Evolutionary conservation across 2,329 filamentous ascomycete genomes (phyloP).

Genomic region (Didymella segeticola): DNA sequence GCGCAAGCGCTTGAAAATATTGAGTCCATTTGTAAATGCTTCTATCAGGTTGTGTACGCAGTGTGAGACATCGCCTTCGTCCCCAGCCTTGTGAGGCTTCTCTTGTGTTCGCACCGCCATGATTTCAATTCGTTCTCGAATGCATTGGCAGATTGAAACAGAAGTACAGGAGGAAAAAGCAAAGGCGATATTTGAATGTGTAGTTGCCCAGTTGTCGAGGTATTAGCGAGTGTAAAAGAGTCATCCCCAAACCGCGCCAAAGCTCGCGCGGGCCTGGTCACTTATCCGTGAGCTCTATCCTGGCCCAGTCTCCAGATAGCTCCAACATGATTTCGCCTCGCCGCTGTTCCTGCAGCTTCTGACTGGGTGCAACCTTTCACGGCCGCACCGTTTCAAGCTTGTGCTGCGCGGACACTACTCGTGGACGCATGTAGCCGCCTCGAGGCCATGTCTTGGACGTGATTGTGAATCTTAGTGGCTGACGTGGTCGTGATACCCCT

Average conservation of each 20-base stretch:
- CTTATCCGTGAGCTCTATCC: constrained; percentile 39
- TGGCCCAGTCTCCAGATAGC: constrained; percentile 22
- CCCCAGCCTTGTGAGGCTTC: constrained; percentile 24
- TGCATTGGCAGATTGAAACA: constrained; percentile 14
- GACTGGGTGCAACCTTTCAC: constrained; percentile 37
- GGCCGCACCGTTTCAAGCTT: constrained; percentile 35
- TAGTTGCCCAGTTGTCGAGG: constrained; percentile 25
- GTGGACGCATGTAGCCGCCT: constrained; percentile 39
- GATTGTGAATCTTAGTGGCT: constrained; percentile 32
- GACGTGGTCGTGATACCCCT: constrained; percentile 17
- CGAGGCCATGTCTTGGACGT: constrained; percentile 32
- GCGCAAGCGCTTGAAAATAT: constrained; percentile 54
- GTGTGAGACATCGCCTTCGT: constrained; percentile 38
- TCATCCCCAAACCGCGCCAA: constrained; percentile 29
- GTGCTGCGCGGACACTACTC: constrained; percentile 23
- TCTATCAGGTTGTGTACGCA: constrained; percentile 53
- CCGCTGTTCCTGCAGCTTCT: constrained; percentile 43
- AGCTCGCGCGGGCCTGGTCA: constrained; percentile 31
- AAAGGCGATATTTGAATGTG: constrained; percentile 18
- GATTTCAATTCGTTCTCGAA: constrained; percentile 16
- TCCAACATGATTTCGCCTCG: constrained; percentile 11
- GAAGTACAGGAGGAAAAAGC: constrained; percentile 22
- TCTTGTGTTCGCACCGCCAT: constrained; percentile 36
- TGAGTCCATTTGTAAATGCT: constrained; percentile 54
- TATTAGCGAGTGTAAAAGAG: constrained; percentile 36